A percentile compares a stretch with the other conserved stretches of the same genome.
Conservation (phyloP, 2,329 filamentous ascomycete genomes). For the Verticillium nubilum region DNA sequence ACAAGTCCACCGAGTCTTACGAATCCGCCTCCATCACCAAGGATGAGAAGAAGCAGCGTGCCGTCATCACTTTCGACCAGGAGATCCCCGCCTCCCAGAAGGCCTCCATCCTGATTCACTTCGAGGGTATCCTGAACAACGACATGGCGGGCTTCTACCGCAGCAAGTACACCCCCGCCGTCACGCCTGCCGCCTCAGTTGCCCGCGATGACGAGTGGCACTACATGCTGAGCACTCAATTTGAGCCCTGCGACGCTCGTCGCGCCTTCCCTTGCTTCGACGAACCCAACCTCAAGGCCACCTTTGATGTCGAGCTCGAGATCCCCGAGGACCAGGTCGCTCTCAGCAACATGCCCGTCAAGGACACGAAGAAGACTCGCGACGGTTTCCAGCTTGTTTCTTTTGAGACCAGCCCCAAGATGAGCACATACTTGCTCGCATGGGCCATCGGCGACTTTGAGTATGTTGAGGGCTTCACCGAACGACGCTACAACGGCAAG, state of each 20-base stretch:
- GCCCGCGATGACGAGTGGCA: conserved; percentile 64
- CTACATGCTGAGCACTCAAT: conserved; percentile 90
- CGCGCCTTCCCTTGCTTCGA: conserved; percentile 97
- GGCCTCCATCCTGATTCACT: conserved; percentile 63
- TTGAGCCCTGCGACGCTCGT: conserved; percentile 92
- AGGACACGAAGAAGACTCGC: conserved; percentile 52
- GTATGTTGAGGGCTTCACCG: conserved; percentile 87
- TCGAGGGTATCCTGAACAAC: conserved; percentile 79
- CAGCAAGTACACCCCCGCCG: conserved; percentile 83
- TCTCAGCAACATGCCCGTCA: conserved; percentile 93
- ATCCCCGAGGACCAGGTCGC: conserved; percentile 83
- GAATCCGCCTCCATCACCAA: conserved; percentile 68
- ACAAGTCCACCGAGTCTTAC: conserved; percentile 49
- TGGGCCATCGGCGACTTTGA: conserved; percentile 98
- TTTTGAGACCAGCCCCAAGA: conserved; percentile 80
- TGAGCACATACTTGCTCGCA: conserved; percentile 87
- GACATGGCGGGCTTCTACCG: conserved; percentile 92
- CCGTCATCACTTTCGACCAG: conserved; percentile 69
- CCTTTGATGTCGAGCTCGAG: conserved; percentile 91
- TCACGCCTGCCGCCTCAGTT: conserved; percentile 67
- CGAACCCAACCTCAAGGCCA: conserved; percentile 94
- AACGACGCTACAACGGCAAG: conserved; percentile 86
- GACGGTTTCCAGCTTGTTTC: conserved; percentile 68
- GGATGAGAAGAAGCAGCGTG: conserved; percentile 78
- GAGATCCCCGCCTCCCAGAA: conserved; percentile 64